phyloP scores from a whole-genome alignment of 2,329 filamentous ascomycete species.

The Colletotrichum liaoningense region DNA sequence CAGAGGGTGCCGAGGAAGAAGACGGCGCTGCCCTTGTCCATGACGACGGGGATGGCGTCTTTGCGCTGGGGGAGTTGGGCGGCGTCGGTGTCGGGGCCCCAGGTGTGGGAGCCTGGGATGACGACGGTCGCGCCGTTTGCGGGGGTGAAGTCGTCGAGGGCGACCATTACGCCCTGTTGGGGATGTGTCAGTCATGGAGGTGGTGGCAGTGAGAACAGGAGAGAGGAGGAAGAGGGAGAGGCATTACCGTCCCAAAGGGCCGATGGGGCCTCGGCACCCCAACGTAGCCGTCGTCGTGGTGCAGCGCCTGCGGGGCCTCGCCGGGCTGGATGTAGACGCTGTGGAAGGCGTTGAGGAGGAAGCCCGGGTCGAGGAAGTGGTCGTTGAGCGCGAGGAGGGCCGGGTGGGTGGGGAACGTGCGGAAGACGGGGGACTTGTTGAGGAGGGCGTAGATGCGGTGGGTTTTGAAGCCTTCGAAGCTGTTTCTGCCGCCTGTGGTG shows the following conservation, averaged over 20 bases:
- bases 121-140: slow-evolving; percentile 49
- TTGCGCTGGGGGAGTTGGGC: slow-evolving; percentile 36
- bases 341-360: slow-evolving; percentile 48
- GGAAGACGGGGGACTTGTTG: slow-evolving; percentile 51
- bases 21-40: slow-evolving; percentile 49
- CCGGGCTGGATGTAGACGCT: slow-evolving; percentile 52
- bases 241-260: slow-evolving; percentile 45
- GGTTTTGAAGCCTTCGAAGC: slow-evolving; percentile 51
- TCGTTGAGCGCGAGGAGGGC: slow-evolving; percentile 51
- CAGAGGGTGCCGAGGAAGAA: slow-evolving; percentile 49
- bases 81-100: slow-evolving; percentile 42
- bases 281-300: slow-evolving; percentile 46
- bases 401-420: slow-evolving; percentile 48
- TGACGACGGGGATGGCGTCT: slow-evolving; percentile 47
- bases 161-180: slow-evolving; percentile 42
- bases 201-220: too few relatives aligned
- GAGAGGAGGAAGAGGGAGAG: background rate
- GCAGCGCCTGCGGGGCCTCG: slow-evolving; percentile 49
- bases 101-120: slow-evolving; percentile 48
- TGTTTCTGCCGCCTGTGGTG: slow-evolving; percentile 44
- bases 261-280: slow-evolving; percentile 47
- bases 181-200: background rate
- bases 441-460: slow-evolving; percentile 51
- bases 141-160: slow-evolving; percentile 46
- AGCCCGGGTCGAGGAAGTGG: slow-evolving; percentile 51